Percentiles rank a stretch among this genome's conserved stretches.
phyloP scores from a whole-genome alignment of 495 filamentous ascomycete species.

The Penicillium flavigenum region DNA sequence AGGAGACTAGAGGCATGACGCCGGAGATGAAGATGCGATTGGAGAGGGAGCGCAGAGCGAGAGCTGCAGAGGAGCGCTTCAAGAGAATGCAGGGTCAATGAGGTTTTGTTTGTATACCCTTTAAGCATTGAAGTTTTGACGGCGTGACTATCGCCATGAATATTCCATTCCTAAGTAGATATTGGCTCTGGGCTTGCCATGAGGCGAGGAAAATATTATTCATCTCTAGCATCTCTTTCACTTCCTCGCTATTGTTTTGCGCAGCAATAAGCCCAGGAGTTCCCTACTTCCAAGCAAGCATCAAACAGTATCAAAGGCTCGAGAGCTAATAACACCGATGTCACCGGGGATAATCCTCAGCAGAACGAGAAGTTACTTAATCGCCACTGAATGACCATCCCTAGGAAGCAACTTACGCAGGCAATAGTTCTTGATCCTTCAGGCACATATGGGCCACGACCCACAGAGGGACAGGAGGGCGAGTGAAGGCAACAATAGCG shows the following conservation, averaged over 20 bases:
- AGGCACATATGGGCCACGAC: background rate
- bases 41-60: conserved; percentile 77
- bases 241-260: too few species aligned
- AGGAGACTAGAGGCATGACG: conserved; percentile 80
- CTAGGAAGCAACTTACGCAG: conserved; percentile 1
- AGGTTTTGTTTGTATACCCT: conserved; percentile 7
- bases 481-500: background rate
- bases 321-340: background rate
- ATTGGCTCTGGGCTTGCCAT: background rate
- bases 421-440: conserved; percentile 3
- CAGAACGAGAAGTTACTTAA: background rate
- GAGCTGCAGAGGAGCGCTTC: conserved; percentile 86
- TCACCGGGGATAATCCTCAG: background rate
- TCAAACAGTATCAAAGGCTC: background rate
- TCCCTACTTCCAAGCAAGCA: background rate
- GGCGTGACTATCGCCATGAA: background rate
- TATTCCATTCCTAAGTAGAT: background rate
- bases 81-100: conserved; percentile 54
- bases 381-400: background rate
- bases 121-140: conserved; percentile 1
- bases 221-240: background rate
- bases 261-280: background rate
- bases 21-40: conserved; percentile 77
- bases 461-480: conserved; percentile 3
- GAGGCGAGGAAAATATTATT: background rate